A percentile compares a stretch with the other conserved stretches of the same genome.
These are phyloP conservation scores for Lentinula sp. DNA, from an alignment of 768 basidiomycete genomes.

Conservation along the genomic window DNA sequence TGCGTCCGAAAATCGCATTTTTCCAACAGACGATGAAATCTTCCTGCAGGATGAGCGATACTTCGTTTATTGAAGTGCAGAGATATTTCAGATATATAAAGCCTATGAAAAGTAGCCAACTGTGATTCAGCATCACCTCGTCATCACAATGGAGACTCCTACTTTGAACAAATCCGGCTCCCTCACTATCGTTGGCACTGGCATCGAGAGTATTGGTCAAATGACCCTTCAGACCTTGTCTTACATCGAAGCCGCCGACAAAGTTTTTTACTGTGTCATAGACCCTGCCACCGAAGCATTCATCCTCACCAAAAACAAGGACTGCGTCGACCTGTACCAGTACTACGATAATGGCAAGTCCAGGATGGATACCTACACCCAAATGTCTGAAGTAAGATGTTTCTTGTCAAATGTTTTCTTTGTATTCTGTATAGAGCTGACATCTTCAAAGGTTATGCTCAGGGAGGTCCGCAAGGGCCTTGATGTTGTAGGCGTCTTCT, in stretches of 20 bases:
- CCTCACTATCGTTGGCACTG: constrained; percentile 1
- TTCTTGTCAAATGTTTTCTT: not conserved
- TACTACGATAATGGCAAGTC: constrained; percentile 5
- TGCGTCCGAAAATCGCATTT: no score
- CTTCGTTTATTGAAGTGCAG: not conserved
- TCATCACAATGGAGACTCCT: not conserved
- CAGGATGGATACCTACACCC: constrained; percentile 4
- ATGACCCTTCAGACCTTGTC: constrained; percentile 6
- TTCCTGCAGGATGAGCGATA: no score
- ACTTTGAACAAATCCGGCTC: not conserved
- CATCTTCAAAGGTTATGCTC: not conserved
- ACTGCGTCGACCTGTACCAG: constrained; percentile 2
- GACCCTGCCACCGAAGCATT: constrained; percentile 5
- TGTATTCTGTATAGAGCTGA: not conserved
- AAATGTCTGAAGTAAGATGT: constrained; percentile 1
- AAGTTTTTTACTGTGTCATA: constrained; percentile 1
- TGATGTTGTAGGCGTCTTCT: not conserved
- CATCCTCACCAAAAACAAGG: constrained; percentile 3
- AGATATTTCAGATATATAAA: not conserved
- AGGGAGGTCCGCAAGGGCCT: constrained; percentile 3
- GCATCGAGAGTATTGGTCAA: constrained; percentile 5
- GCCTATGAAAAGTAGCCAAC: no score
- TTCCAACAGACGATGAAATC: no score
- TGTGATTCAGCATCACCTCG: not conserved
- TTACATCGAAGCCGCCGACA: constrained; percentile 4